Evolutionary conservation across 148 eudicot genomes (phyloP), one percentile per base, ranked within the genome.

Genomic region (Rhododendron williamsianum): DNA sequence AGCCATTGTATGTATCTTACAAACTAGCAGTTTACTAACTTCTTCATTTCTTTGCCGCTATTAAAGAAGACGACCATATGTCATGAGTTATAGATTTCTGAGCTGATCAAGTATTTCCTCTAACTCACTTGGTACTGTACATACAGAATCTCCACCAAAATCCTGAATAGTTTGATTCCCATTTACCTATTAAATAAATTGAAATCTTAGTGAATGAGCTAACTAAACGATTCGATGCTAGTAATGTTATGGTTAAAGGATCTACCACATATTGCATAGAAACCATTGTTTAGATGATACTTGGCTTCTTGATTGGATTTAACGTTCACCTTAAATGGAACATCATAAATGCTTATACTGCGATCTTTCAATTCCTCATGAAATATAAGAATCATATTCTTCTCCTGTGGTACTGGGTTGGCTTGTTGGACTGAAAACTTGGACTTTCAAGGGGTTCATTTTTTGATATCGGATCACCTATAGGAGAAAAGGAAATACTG

Each of bases 11-110:
- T 27, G 19, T 78, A 30, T 23, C 46, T 79, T 48, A 79, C 21
- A 49, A 51, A 9, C 51, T 49, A 6, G 12, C 52, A 49, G 38
- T 49, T 27, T 3, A 80, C 65, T 15, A 36, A 80, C 63, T 80
- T 16, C 23, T 80, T 27, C 82, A 80, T 51, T 80, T 80, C 82
- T 80, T 79, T 80, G 63, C 21, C n/a, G 7, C 82, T 49, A 41
- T 41, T 41, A 41, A 33, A 33, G 35, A 33, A 33, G 1, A 9
- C 48, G 0, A 80, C 82, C 41, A 80, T 30, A 43, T 21, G 21
- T 27, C 25, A 8, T 52, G 67, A 80, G 35, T 25, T 27, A 51
- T 51, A 33, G 82, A 52, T 49, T 52, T 80, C 38, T 52, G 27
- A 13, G 30, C 45, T 46, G 51, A 76, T 38, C 15, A 41, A 41